These are phyloP conservation scores for Cladophialophora exuberans DNA, from an alignment of 2,329 filamentous ascomycete genomes.

Conservation along the genomic window DNA sequence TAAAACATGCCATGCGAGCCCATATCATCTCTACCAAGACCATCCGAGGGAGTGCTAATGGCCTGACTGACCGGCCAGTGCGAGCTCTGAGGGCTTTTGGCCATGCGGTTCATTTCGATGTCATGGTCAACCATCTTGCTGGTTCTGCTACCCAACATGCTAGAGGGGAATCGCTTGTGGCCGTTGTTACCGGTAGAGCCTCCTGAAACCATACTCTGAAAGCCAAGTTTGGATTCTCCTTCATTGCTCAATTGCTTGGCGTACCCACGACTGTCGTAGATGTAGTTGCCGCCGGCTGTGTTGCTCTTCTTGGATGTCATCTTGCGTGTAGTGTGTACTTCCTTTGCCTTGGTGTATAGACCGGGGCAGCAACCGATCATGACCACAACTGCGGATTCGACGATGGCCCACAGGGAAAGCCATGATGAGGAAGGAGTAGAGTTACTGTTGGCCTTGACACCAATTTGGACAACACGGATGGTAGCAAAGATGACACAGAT, in stretches of 20 bases:
- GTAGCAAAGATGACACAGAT: slow-evolving; percentile 9
- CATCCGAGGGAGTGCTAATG: too few species aligned
- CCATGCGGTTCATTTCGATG: neutral
- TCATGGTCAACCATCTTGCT: neutral
- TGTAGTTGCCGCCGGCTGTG: neutral
- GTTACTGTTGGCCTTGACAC: slow-evolving; percentile 2
- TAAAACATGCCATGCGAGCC: neutral
- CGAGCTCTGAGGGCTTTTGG: too few species aligned
- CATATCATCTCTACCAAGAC: neutral
- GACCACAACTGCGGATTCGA: neutral
- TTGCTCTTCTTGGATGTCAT: slow-evolving; percentile 1
- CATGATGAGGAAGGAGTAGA: slow-evolving; percentile 8
- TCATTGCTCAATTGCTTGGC: neutral
- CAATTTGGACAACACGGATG: slow-evolving; percentile 9
- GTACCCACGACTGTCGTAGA: slow-evolving; percentile 3
- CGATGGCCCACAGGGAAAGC: slow-evolving; percentile 7
- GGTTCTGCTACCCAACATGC: too few species aligned
- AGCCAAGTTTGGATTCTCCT: neutral
- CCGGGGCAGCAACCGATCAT: slow-evolving; percentile 10
- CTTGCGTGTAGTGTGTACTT: slow-evolving; percentile 5
- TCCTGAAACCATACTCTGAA: neutral
- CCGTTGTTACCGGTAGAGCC: too few species aligned
- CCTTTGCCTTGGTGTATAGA: slow-evolving; percentile 8
- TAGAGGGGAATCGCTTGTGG: too few species aligned
- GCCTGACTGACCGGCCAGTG: too few species aligned